Evolutionary conservation across 2,329 filamentous ascomycete genomes (phyloP).

Genomic region (Basipetospora chlamydospora): DNA sequence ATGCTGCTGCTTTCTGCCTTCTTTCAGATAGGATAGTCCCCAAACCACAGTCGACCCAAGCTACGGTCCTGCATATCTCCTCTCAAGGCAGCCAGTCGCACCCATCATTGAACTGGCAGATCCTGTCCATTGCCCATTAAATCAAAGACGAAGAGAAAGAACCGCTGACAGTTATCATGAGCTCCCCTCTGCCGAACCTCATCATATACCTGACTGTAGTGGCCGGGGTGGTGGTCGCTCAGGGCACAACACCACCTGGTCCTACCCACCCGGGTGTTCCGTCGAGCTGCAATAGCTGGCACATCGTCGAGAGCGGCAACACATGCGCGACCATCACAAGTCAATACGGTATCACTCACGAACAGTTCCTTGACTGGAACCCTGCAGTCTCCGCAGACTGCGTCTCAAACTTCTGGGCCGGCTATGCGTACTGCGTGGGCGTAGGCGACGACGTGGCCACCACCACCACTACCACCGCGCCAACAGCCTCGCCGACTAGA

Average conservation of each 20-base stretch:
- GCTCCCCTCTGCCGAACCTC: constrained; percentile 7
- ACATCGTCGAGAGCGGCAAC: constrained; percentile 3
- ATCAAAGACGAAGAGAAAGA: background rate
- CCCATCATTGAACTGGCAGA: too few species aligned
- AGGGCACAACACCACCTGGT: constrained; percentile 12
- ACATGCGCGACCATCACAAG: background rate
- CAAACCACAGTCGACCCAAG: too few species aligned
- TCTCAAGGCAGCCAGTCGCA: too few species aligned
- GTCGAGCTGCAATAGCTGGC: constrained; percentile 9
- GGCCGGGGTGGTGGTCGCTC: constrained; percentile 9
- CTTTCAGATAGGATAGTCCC: too few species aligned
- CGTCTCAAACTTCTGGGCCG: constrained; percentile 12
- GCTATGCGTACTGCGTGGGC: constrained; percentile 15
- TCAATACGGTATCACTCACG: constrained; percentile 9
- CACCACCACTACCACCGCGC: too few species aligned
- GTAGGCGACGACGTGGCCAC: constrained; percentile 6
- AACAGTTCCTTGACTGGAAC: constrained; percentile 16
- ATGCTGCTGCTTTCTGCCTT: too few species aligned
- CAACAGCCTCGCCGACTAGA: too few species aligned
- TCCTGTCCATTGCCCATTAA: background rate
- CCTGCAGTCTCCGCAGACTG: constrained; percentile 13
- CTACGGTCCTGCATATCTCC: too few species aligned
- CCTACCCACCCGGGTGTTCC: constrained; percentile 12
- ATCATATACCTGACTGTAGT: constrained; percentile 10
- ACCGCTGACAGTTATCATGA: background rate